Conservation (phyloP, 2,329 filamentous ascomycete genomes). For the Ramichloridium luteum region DNA sequence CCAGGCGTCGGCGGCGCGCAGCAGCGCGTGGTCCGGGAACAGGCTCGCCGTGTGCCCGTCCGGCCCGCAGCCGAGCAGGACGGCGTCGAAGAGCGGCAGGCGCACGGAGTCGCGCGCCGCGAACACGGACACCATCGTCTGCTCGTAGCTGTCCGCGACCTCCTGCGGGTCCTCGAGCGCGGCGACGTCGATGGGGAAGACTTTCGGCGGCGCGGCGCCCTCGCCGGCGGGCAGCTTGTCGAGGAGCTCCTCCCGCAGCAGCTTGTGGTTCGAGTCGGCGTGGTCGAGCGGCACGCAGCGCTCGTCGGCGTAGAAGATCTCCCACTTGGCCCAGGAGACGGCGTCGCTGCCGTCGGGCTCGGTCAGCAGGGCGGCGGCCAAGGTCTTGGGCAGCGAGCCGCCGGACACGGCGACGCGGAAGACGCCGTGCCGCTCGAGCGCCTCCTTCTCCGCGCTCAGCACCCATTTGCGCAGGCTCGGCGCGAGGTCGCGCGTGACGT, state of each 20-base stretch:
- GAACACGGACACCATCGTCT: constrained; percentile 72
- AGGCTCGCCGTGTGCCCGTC: constrained; percentile 96
- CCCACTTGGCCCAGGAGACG: constrained; percentile 76
- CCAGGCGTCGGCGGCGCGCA: constrained; percentile 83
- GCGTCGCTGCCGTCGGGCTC: constrained; percentile 35
- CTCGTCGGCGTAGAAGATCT: constrained; percentile 98
- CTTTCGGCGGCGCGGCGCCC: constrained; percentile 47
- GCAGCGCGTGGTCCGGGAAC: constrained; percentile 78
- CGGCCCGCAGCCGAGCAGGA: constrained; percentile 85
- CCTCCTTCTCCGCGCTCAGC: constrained; percentile 66
- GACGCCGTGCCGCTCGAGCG: constrained; percentile 63
- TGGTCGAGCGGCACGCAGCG: constrained; percentile 86
- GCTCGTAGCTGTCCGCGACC: constrained; percentile 86
- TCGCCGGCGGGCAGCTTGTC: constrained; percentile 66
- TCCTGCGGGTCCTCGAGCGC: constrained; percentile 72
- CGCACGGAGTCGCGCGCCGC: constrained; percentile 88
- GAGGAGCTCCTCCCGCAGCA: constrained; percentile 76
- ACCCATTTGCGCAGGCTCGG: constrained; percentile 69
- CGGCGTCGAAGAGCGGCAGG: constrained; percentile 85
- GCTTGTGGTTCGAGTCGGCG: constrained; percentile 83
- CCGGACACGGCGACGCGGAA: constrained; percentile 93
- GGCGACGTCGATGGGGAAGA: constrained; percentile 65
- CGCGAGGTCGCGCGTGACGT: constrained; percentile 59
- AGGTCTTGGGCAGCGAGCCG: constrained; percentile 78
- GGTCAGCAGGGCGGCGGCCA: constrained; percentile 70